Evolutionary conservation across 179 eudicot species (phyloP).

Genomic region (Heliamphora ciliata): DNA sequence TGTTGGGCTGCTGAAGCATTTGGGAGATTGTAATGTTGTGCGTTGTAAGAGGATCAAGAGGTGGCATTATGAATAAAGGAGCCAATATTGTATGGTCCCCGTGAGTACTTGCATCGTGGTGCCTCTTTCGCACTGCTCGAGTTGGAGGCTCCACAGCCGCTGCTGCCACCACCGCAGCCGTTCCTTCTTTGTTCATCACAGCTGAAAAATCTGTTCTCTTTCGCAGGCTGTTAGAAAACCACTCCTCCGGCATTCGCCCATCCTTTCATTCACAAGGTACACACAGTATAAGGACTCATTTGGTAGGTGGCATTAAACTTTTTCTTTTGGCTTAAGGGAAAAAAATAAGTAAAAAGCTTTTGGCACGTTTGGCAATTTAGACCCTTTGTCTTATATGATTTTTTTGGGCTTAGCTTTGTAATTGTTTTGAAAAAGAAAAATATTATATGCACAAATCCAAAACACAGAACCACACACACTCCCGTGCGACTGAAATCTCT

Average conservation of each 20-base stretch:
- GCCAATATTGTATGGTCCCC: not conserved
- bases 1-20: constrained; percentile 17
- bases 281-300: not conserved
- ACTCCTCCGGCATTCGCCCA: constrained; percentile 14
- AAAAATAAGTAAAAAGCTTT: too few species aligned
- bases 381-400: too few species aligned
- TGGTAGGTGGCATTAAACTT: too few species aligned
- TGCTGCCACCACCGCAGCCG: not conserved
- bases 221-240: not conserved
- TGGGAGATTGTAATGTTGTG: constrained; percentile 15
- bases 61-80: constrained; percentile 18
- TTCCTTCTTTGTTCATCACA: constrained; percentile 9
- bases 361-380: too few species aligned
- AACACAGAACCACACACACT: too few species aligned
- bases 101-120: constrained; percentile 15
- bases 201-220: constrained; percentile 20
- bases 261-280: not conserved
- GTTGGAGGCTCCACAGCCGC: constrained; percentile 6
- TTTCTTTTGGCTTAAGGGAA: too few species aligned
- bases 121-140: constrained; percentile 25
- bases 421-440: too few species aligned
- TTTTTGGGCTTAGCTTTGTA: too few species aligned
- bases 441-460: too few species aligned
- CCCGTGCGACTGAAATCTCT: too few species aligned
- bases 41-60: constrained; percentile 16